Evolutionary conservation across 2,329 filamentous ascomycete species (phyloP).

Genomic region (Colletotrichum gigasporum): DNA sequence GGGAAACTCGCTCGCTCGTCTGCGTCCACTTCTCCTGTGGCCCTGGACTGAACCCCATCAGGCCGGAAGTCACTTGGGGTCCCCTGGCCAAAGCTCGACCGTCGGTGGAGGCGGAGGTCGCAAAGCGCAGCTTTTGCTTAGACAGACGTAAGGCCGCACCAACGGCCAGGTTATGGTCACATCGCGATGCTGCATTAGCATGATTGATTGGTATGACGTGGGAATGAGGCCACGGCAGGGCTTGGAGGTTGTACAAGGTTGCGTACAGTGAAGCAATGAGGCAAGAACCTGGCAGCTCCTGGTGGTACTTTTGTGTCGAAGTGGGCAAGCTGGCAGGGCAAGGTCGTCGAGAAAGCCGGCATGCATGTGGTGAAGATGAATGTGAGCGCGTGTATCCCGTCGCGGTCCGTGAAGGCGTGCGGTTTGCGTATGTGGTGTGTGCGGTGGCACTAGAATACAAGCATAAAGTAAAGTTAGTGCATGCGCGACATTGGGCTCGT

Average conservation of each 20-base stretch:
- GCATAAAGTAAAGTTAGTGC: conserved; percentile 28
- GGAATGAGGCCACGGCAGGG: conserved; percentile 15
- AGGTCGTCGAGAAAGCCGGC: not conserved
- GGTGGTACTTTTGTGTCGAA: not conserved
- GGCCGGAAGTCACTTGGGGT: not conserved
- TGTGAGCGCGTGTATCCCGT: not conserved
- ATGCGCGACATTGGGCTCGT: conserved; percentile 6
- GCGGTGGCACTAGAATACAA: conserved; percentile 17
- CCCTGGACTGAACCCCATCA: not conserved
- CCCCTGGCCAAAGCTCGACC: conserved; percentile 2
- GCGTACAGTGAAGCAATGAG: not conserved
- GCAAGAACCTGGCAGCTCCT: not conserved
- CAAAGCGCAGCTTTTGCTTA: conserved; percentile 1
- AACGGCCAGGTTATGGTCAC: conserved; percentile 2
- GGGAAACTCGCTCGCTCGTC: conserved; percentile 14
- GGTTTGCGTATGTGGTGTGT: not conserved
- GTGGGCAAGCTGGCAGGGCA: not conserved
- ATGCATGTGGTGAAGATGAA: not conserved
- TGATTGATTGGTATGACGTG: conserved; percentile 17
- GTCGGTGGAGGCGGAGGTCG: not conserved
- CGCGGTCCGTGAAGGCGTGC: not conserved
- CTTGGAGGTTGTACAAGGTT: conserved; percentile 11
- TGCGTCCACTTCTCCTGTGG: not conserved
- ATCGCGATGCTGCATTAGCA: conserved; percentile 8
- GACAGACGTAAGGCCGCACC: not conserved